Base-by-base conservation (phyloP, 257 asterid genomes). In the Nicotiana attenuata region DNA sequence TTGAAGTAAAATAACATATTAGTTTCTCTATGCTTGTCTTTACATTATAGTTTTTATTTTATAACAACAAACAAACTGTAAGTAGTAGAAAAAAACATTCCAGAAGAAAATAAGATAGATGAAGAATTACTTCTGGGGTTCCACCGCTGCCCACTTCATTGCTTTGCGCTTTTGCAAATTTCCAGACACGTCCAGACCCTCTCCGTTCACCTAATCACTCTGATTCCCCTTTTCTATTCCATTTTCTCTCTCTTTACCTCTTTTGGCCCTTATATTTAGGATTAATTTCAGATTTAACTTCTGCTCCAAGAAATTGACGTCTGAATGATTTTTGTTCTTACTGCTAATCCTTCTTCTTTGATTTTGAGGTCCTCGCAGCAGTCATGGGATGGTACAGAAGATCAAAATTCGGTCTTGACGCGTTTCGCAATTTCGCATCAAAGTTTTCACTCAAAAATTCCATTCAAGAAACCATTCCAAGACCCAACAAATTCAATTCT, bases 341-440 rank as follows among this genome's bases (percentile, higher is more conserved):
- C 35, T 69, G 29, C 0, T 7, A 0, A 41, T 33, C 68, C 20
- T 3, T 35, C 20, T 78, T 79, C 10, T 79, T 61, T 47, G 52
- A 24, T 33, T 59, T 78, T 78, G 71, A 78, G 57, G 20, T 63
- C 55, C 50, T 78, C 24, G 73, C 76, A 47, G 50, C 68, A 80
- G 9, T n/a, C 83, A 95, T 93, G 99, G 91, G 90, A 57, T 93
- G 93, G 95, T 89, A 83, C 80, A 87, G 90, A 86, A 84, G 91
- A 87, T 75, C 97, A 38, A 84, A 83, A 77, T 84, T 86, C 1
- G 86, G 88, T 26, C 29, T 66, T 13, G 90, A 85, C 76, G 88
- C 88, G 38, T 81, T 88, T 83, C 88, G 89, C 5, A 75, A 83
- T 82, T 80, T 80, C 81, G 75, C 83, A 33, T 85, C 91, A 22